These are phyloP conservation scores for Alternaria consortialis DNA, from an alignment of 2,329 filamentous ascomycete genomes.

Conservation along the genomic window DNA sequence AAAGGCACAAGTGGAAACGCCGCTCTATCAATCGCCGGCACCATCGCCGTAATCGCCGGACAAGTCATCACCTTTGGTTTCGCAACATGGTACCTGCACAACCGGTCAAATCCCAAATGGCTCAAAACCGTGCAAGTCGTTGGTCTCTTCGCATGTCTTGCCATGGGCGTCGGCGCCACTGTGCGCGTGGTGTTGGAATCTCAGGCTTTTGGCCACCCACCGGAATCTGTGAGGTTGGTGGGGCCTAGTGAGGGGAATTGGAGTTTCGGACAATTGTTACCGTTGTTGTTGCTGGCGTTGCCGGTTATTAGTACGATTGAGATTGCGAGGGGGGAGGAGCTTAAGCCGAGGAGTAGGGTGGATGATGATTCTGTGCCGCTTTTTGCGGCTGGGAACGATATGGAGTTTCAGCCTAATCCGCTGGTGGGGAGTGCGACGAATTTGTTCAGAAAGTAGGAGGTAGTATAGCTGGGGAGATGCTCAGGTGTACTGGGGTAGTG, in stretches of 20 bases:
- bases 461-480: background rate
- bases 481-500: background rate
- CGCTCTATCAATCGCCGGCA: slow-evolving; percentile 65
- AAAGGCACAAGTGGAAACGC: slow-evolving; percentile 52
- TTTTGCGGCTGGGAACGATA: slow-evolving; percentile 44
- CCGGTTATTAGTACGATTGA: slow-evolving; percentile 68
- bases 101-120: slow-evolving; percentile 60
- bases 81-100: slow-evolving; percentile 72
- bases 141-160: slow-evolving; percentile 61
- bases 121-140: slow-evolving; percentile 64
- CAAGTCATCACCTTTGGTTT: slow-evolving; percentile 68
- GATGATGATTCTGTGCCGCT: slow-evolving; percentile 53
- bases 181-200: slow-evolving; percentile 65
- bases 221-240: slow-evolving; percentile 55
- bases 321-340: slow-evolving; percentile 63
- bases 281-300: slow-evolving; percentile 67
- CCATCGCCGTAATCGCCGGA: slow-evolving; percentile 67
- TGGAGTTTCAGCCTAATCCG: slow-evolving; percentile 60
- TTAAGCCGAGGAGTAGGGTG: slow-evolving; percentile 54
- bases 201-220: slow-evolving; percentile 67
- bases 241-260: slow-evolving; percentile 66
- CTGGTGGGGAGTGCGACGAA: slow-evolving; percentile 47
- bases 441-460: slow-evolving; percentile 30
- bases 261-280: slow-evolving; percentile 71
- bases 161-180: slow-evolving; percentile 67